Percentiles rank a stretch among this genome's conserved stretches.
These are phyloP conservation scores for Xenosphaeropsis pyriputrescens DNA, from an alignment of 2,329 filamentous ascomycete genomes.

Conservation along the genomic window DNA sequence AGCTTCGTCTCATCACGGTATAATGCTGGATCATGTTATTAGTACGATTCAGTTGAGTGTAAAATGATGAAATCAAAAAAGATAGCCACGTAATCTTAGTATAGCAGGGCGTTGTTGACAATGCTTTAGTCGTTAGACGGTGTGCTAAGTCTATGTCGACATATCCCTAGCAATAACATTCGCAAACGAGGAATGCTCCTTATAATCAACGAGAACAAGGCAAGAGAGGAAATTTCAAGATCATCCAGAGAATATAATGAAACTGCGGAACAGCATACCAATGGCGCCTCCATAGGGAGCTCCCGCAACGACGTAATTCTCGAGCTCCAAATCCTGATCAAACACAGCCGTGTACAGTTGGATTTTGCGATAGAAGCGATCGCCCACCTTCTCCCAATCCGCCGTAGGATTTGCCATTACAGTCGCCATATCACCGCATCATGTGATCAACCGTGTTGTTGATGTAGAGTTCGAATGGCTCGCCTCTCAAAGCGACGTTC, in stretches of 20 bases:
- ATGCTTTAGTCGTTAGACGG: too few species aligned
- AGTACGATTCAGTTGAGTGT: too few species aligned
- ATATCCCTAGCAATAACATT: too few species aligned
- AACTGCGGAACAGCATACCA: constrained; percentile 39
- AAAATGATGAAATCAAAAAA: too few species aligned
- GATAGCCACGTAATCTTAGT: too few species aligned
- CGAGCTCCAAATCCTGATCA: constrained; percentile 82
- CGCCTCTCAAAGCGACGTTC: too few species aligned
- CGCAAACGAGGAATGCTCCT: too few species aligned
- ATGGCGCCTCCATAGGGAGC: constrained; percentile 89
- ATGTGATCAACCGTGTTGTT: background rate
- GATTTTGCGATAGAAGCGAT: constrained; percentile 89
- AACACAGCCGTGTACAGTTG: constrained; percentile 90
- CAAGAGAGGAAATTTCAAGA: background rate
- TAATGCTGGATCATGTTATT: constrained; percentile 46
- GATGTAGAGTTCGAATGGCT: constrained; percentile 1
- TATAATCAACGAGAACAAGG: constrained; percentile 1
- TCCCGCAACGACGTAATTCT: constrained; percentile 84
- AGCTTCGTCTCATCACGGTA: constrained; percentile 82
- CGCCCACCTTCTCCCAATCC: constrained; percentile 88
- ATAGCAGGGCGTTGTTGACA: background rate
- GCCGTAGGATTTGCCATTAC: constrained; percentile 28
- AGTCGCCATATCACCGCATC: background rate
- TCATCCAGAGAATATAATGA: background rate
- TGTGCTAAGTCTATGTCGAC: too few species aligned